These are phyloP conservation scores for Geosmithia flava DNA, from an alignment of 2,329 filamentous ascomycete genomes.

Conservation along the genomic window DNA sequence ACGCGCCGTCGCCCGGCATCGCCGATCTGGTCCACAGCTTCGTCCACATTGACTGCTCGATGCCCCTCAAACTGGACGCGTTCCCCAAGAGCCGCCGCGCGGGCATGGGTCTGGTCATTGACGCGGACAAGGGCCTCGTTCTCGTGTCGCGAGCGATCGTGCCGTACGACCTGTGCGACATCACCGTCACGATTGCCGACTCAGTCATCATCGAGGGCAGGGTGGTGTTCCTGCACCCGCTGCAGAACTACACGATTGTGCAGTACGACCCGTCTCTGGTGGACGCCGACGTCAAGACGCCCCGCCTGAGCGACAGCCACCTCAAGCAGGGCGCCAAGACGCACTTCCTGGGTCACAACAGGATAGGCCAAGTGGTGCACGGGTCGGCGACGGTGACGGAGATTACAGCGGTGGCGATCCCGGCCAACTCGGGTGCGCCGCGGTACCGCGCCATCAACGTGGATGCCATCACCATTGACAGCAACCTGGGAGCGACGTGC, in stretches of 20 bases:
- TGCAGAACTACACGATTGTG: conserved; percentile 94
- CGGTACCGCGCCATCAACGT: conserved; percentile 91
- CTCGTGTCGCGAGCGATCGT: conserved; percentile 90
- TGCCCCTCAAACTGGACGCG: conserved; percentile 95
- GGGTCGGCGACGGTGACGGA: conserved; percentile 92
- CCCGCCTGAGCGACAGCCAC: conserved; percentile 65
- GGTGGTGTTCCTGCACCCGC: conserved; percentile 87
- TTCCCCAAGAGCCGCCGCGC: conserved; percentile 91
- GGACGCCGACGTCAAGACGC: conserved; percentile 85
- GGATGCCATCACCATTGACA: conserved; percentile 95
- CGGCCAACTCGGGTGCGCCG: conserved; percentile 81
- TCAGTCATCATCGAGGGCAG: conserved; percentile 91
- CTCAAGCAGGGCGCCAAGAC: conserved; percentile 91
- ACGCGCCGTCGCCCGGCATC: conserved; percentile 79
- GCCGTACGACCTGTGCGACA: conserved; percentile 93
- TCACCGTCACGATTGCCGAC: conserved; percentile 91
- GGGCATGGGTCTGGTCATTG: conserved; percentile 93
- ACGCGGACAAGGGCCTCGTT: conserved; percentile 90
- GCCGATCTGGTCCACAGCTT: conserved; percentile 91
- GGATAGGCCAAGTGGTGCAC: conserved; percentile 86
- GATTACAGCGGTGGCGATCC: conserved; percentile 93
- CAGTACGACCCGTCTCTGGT: conserved; percentile 90
- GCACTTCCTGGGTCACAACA: conserved; percentile 97
- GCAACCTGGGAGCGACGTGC: conserved; percentile 79
- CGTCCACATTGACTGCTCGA: conserved; percentile 80